These are phyloP conservation scores for Populus tremula DNA, from an alignment of 345 rosid genomes.

Conservation along the genomic window DNA sequence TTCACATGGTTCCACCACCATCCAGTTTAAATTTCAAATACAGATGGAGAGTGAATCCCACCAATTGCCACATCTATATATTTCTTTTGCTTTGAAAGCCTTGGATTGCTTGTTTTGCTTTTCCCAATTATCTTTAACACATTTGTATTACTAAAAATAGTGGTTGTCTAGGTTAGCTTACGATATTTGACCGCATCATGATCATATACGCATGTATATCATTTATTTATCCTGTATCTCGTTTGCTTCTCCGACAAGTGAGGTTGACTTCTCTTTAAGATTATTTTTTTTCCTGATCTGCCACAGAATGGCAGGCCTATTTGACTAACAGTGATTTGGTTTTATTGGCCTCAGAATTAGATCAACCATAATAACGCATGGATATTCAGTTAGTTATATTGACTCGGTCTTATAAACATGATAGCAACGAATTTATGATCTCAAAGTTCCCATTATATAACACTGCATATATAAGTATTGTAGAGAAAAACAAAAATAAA, in stretches of 20 bases:
- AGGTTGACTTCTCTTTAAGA: background rate
- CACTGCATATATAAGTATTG: background rate
- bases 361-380: background rate
- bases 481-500: background rate
- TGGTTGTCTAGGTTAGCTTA: too few relatives aligned
- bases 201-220: too few relatives aligned
- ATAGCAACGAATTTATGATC: background rate
- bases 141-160: too few relatives aligned
- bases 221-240: background rate
- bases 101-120: background rate
- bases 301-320: background rate
- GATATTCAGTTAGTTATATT: background rate
- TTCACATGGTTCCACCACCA: background rate
- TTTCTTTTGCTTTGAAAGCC: background rate
- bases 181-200: background rate
- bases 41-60: background rate
- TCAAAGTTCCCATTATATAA: background rate
- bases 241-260: background rate
- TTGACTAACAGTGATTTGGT: background rate
- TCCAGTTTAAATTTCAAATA: background rate
- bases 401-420: background rate
- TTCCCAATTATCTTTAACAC: too few relatives aligned
- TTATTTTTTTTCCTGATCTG: background rate
- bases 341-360: background rate
- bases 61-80: background rate